A percentile compares a stretch with the other conserved stretches of the same genome.
Evolutionary conservation across 257 asterid species (phyloP).

Genomic region (Lycium barbarum): DNA sequence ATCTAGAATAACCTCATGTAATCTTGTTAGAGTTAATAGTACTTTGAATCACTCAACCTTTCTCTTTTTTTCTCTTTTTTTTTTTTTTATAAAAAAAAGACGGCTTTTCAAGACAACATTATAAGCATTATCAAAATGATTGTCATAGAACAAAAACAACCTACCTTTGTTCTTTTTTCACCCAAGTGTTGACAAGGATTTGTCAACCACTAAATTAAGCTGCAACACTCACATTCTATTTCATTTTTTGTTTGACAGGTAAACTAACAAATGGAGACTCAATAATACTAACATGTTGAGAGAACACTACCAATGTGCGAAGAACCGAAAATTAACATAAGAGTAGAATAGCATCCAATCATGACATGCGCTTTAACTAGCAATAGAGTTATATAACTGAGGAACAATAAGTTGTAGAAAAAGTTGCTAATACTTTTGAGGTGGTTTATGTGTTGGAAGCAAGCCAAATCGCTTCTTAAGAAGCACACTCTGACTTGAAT

Average conservation of each 20-base stretch:
- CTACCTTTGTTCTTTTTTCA: too few species aligned
- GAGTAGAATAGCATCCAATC: not conserved
- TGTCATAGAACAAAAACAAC: not conserved
- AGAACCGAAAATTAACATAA: not conserved
- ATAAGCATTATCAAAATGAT: too few species aligned
- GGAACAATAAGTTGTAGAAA: not conserved
- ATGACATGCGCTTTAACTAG: not conserved
- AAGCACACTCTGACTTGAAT: constrained; percentile 77
- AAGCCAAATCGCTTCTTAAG: constrained; percentile 83
- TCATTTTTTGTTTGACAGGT: not conserved
- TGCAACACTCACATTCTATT: not conserved
- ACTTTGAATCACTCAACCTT: too few species aligned
- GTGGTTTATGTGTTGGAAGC: constrained; percentile 84
- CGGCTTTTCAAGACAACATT: too few species aligned
- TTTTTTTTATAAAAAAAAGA: too few species aligned
- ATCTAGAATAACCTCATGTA: too few species aligned
- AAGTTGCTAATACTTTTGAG: constrained; percentile 57
- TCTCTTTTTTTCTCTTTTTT: too few species aligned
- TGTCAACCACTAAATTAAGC: not conserved
- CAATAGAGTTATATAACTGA: not conserved
- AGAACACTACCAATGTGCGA: not conserved
- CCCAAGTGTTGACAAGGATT: not conserved
- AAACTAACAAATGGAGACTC: too few species aligned
- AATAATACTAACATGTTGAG: too few species aligned
- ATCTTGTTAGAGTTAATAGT: too few species aligned